Evolutionary conservation across 768 basidiomycete genomes (phyloP).

Genomic region (Mrakia gelida): DNA sequence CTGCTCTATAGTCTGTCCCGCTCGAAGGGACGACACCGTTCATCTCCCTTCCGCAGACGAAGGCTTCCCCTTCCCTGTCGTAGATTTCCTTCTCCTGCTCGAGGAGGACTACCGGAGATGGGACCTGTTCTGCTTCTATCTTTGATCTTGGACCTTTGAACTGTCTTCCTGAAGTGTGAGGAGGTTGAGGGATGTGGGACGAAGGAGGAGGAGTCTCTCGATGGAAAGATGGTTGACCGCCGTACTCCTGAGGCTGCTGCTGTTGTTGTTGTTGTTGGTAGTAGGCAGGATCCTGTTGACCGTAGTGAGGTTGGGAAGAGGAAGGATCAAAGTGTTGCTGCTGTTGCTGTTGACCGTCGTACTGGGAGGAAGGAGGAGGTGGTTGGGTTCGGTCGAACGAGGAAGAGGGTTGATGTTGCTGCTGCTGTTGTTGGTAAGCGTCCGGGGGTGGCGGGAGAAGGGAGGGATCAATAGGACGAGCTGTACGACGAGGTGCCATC

Average conservation of each 20-base stretch:
- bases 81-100: conserved; percentile 80
- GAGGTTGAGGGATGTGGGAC: conserved; percentile 59
- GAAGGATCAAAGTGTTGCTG: conserved; percentile 14
- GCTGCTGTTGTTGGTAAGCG: conserved; percentile 12
- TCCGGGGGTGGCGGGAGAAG: background rate
- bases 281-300: conserved; percentile 13
- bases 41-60: conserved; percentile 58
- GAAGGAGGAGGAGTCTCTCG: conserved; percentile 31
- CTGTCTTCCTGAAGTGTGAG: conserved; percentile 60
- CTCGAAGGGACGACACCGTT: conserved; percentile 64
- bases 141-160: conserved; percentile 53
- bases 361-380: too few relatives aligned
- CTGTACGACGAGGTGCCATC: conserved; percentile 28
- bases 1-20: conserved; percentile 79
- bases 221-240: conserved; percentile 16
- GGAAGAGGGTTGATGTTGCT: too few relatives aligned
- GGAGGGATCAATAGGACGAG: conserved; percentile 27
- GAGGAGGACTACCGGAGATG: conserved; percentile 77
- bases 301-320: conserved; percentile 5
- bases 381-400: too few relatives aligned
- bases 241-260: conserved; percentile 21
- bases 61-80: conserved; percentile 48
- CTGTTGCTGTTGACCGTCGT: background rate
- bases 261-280: conserved; percentile 33
- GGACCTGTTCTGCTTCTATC: conserved; percentile 84